These are phyloP conservation scores for Triangularia verruculosa DNA, from an alignment of 2,329 filamentous ascomycete genomes.

Conservation along the genomic window DNA sequence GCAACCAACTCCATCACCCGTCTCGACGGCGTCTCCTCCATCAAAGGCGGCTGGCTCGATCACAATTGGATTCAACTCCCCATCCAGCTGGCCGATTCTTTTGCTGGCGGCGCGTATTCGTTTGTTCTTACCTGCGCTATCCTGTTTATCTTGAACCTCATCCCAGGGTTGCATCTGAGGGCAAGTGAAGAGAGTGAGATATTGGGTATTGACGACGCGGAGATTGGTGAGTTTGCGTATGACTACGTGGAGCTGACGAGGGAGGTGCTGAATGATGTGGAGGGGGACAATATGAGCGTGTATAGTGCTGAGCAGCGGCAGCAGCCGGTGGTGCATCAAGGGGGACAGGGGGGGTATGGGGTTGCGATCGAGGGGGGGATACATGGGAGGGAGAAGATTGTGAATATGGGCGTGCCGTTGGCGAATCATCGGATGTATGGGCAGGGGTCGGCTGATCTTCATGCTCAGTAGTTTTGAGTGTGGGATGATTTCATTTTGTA, in stretches of 20 bases:
- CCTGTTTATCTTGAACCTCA: conserved; percentile 73
- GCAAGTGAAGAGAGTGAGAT: conserved; percentile 75
- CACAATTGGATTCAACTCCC: conserved; percentile 79
- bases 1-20: conserved; percentile 81
- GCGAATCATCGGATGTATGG: not conserved
- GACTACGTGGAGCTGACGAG: conserved; percentile 65
- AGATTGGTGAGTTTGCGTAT: conserved; percentile 94
- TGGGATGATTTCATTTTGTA: not conserved
- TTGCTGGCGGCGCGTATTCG: conserved; percentile 72
- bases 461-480: not conserved
- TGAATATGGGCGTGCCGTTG: not conserved
- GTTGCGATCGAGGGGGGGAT: not conserved
- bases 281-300: conserved; percentile 27
- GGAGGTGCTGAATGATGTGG: conserved; percentile 47
- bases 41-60: conserved; percentile 79
- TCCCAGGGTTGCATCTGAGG: conserved; percentile 73
- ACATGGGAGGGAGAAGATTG: not conserved
- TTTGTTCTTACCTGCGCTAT: conserved; percentile 76
- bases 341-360: not conserved
- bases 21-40: conserved; percentile 67
- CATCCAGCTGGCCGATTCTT: conserved; percentile 79
- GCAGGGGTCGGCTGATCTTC: not conserved
- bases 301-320: not conserved
- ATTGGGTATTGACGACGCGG: conserved; percentile 81
- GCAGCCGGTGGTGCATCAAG: not conserved